phyloP scores from a whole-genome alignment of 1,139 yeast species.

The Yamadazyma triangularis region DNA sequence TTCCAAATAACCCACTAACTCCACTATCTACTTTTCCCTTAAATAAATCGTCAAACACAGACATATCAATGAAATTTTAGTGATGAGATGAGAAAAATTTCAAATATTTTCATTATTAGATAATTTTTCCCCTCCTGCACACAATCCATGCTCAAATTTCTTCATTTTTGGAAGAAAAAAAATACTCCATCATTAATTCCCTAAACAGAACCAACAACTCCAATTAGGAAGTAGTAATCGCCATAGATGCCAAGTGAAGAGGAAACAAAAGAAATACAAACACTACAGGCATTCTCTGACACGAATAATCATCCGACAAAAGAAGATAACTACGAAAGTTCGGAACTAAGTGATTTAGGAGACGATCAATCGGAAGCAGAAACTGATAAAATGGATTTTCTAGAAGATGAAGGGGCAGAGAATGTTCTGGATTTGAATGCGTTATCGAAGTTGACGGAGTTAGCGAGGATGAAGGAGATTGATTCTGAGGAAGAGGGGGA shows the following conservation, averaged over 20 bases:
- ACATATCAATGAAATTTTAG: conserved; percentile 9
- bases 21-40: conserved; percentile 19
- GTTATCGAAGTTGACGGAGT: conserved; percentile 36
- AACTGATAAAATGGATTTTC: conserved; percentile 68
- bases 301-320: too few species aligned
- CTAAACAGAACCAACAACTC: too few species aligned
- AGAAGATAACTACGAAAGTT: too few species aligned
- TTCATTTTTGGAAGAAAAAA: too few species aligned
- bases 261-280: too few species aligned
- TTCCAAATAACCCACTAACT: conserved; percentile 36
- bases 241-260: conserved; percentile 4
- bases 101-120: too few species aligned
- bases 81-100: too few species aligned
- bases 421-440: conserved; percentile 35
- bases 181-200: too few species aligned
- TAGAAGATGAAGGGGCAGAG: conserved; percentile 32
- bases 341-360: conserved; percentile 52
- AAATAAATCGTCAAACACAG: conserved; percentile 32
- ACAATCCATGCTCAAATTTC: too few species aligned
- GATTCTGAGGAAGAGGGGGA: conserved; percentile 28
- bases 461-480: conserved; percentile 39
- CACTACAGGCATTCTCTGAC: too few species aligned
- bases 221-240: too few species aligned
- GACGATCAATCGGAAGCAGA: conserved; percentile 75
- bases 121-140: too few species aligned